Conservation (phyloP, 805 yeast genomes). For the Yarrowia hollandica region DNA sequence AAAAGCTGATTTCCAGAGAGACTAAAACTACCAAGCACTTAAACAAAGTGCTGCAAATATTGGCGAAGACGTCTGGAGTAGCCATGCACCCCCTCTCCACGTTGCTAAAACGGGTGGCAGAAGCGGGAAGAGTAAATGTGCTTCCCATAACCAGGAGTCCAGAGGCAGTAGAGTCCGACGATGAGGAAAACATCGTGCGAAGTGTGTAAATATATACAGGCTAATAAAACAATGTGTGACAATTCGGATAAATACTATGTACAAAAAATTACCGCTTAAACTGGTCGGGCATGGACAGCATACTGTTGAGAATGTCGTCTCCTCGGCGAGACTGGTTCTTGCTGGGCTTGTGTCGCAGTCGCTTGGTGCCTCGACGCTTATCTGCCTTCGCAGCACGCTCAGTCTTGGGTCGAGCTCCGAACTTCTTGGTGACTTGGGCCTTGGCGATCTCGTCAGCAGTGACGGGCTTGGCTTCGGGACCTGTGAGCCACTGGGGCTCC, state of each 20-base stretch:
- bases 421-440: constrained; percentile 19
- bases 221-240: too few relatives aligned
- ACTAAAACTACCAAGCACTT: neutral
- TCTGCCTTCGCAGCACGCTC: neutral
- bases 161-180: neutral
- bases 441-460: constrained; percentile 2
- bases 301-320: constrained; percentile 4
- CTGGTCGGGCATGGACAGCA: constrained; percentile 17
- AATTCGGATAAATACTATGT: neutral
- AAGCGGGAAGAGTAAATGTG: neutral
- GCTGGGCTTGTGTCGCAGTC: constrained; percentile 4
- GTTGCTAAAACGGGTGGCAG: neutral
- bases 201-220: neutral
- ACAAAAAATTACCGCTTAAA: neutral
- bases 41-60: neutral
- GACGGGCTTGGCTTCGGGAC: constrained; percentile 1
- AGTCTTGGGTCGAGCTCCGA: constrained; percentile 19
- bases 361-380: constrained; percentile 5
- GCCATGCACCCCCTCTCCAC: neutral
- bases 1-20: neutral
- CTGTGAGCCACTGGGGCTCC: constrained; percentile 22
- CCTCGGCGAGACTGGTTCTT: neutral
- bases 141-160: neutral
- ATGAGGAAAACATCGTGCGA: neutral
- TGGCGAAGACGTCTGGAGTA: neutral